Evolutionary conservation across 441 rosid species (phyloP).

Genomic region (Iberis amara): DNA sequence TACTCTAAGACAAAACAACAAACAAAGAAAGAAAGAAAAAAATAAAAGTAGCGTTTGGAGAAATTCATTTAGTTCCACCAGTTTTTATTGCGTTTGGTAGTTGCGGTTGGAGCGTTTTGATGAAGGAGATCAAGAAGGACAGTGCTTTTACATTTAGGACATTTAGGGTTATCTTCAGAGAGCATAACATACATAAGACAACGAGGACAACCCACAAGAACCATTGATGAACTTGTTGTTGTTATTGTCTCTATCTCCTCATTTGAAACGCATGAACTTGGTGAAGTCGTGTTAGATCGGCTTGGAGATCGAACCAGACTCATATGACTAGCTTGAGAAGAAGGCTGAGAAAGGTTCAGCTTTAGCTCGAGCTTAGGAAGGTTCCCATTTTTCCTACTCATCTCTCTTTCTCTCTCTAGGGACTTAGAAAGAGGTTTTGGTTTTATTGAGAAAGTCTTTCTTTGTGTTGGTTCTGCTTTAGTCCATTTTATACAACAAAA

Average conservation of each 20-base stretch:
- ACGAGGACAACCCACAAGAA: conserved; percentile 89
- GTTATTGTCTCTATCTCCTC: conserved; percentile 66
- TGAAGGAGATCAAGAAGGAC: conserved; percentile 88
- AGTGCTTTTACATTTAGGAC: conserved; percentile 95
- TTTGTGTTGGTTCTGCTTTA: conserved; percentile 25
- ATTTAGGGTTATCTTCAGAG: conserved; percentile 80
- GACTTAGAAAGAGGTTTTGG: conserved; percentile 18
- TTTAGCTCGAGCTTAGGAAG: conserved; percentile 67
- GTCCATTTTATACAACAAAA: conserved; percentile 25
- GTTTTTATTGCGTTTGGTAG: conserved; percentile 33
- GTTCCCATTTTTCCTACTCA: conserved; percentile 59
- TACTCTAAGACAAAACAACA: conserved; percentile 29
- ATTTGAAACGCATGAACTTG: conserved; percentile 82
- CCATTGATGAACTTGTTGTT: conserved; percentile 52
- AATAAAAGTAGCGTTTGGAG: not conserved
- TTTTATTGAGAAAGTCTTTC: conserved; percentile 11
- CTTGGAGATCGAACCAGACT: conserved; percentile 40
- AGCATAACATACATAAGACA: conserved; percentile 98
- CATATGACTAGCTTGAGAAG: conserved; percentile 37
- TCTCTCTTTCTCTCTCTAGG: conserved; percentile 26
- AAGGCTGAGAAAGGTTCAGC: conserved; percentile 75
- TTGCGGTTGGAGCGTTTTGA: conserved; percentile 34
- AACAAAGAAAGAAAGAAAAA: conserved; percentile 9
- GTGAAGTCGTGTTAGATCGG: conserved; percentile 65
- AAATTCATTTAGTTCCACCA: conserved; percentile 20